phyloP scores from a whole-genome alignment of 768 basidiomycete genomes.

The Boletus subparvulus region DNA sequence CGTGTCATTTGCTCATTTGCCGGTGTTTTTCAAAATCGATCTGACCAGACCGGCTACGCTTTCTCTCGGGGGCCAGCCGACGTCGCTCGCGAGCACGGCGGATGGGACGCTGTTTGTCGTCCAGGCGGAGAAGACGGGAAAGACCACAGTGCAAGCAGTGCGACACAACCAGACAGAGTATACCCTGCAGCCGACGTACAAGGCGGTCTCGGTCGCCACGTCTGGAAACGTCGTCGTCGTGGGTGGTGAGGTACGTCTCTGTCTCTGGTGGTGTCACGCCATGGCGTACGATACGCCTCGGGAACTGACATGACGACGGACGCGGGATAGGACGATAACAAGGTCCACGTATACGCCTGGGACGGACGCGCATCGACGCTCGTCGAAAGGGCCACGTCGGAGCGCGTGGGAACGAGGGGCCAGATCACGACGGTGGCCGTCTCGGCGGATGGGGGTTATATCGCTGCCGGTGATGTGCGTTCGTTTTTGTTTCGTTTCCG shows the following conservation, averaged over 20 bases:
- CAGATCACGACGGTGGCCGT: conserved; percentile 74
- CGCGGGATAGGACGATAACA: conserved; percentile 53
- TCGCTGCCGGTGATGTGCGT: conserved; percentile 87
- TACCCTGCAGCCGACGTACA: conserved; percentile 50
- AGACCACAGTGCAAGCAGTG: conserved; percentile 56
- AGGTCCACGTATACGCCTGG: conserved; percentile 74
- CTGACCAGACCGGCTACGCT: conserved; percentile 49
- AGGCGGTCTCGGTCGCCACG: conserved; percentile 58
- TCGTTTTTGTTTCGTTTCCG: background rate
- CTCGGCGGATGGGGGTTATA: conserved; percentile 68
- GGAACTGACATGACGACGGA: background rate
- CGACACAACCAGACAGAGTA: conserved; percentile 67
- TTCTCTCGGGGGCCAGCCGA: conserved; percentile 65
- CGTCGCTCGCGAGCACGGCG: conserved; percentile 52
- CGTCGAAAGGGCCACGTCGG: conserved; percentile 54
- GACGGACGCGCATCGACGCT: conserved; percentile 53
- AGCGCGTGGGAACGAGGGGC: conserved; percentile 58
- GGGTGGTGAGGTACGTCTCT: conserved; percentile 64
- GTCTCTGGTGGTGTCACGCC: background rate
- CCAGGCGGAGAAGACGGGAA: conserved; percentile 45
- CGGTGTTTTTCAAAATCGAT: background rate
- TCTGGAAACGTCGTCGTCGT: conserved; percentile 57
- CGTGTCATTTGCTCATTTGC: background rate
- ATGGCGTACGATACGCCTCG: background rate
- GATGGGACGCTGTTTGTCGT: conserved; percentile 66